Evolutionary conservation across 345 rosid genomes (phyloP).

Genomic region (Citrus cavaleriei): DNA sequence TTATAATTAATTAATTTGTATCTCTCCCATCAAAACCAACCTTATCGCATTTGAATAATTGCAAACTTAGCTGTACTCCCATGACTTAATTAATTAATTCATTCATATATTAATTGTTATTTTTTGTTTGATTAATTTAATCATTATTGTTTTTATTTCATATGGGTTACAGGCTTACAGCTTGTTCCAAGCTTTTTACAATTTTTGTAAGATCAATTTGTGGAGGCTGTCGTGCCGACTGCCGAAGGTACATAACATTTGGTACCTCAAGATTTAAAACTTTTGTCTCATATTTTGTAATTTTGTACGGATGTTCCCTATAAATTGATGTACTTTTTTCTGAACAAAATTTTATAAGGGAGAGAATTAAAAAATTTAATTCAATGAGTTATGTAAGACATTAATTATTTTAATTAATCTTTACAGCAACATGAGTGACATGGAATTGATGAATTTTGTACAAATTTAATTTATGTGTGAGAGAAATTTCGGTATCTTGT

Average conservation of each 20-base stretch:
- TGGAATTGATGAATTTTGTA: background rate
- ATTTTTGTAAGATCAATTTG: background rate
- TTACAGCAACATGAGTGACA: background rate
- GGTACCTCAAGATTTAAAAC: background rate
- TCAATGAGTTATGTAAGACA: background rate
- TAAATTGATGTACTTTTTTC: background rate
- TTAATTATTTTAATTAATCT: background rate
- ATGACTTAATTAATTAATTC: background rate
- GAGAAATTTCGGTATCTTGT: background rate
- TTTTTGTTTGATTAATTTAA: background rate
- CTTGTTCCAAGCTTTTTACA: background rate
- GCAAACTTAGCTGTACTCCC: slow-evolving; percentile 1
- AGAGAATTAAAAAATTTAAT: background rate
- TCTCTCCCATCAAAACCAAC: background rate
- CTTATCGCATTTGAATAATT: background rate
- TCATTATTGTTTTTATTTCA: background rate
- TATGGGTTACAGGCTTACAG: background rate
- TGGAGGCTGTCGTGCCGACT: background rate
- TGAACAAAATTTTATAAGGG: background rate
- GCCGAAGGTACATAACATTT: background rate
- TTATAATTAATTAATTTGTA: background rate
- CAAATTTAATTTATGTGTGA: background rate
- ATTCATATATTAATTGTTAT: background rate
- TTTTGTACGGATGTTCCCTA: background rate
- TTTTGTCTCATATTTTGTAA: background rate